A percentile compares a stretch with the other conserved stretches of the same genome.
Evolutionary conservation across 192 early-diverging fungal species (phyloP).

Genomic region (Coemansia nantahalensis): DNA sequence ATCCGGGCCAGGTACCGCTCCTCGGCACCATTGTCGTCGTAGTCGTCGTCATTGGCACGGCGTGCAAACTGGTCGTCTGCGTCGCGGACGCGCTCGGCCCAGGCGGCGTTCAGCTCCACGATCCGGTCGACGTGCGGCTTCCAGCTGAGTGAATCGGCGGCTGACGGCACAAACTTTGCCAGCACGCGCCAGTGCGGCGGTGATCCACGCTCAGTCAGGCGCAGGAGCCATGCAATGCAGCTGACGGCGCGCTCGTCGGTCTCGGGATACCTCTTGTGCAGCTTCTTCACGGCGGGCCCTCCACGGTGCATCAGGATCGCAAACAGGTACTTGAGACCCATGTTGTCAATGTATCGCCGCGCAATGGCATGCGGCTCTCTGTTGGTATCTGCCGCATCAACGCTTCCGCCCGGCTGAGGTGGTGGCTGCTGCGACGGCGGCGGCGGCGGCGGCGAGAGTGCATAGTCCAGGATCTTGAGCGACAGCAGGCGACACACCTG

Average conservation of each 20-base stretch:
- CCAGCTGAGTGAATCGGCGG: constrained; percentile 57
- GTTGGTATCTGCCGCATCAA: not conserved
- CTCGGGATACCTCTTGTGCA: constrained; percentile 75
- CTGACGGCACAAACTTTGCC: constrained; percentile 69
- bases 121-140: constrained; percentile 82
- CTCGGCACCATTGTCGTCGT: constrained; percentile 61
- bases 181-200: constrained; percentile 69
- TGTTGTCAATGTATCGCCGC: constrained; percentile 74
- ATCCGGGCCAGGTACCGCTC: constrained; percentile 67
- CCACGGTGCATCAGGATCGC: constrained; percentile 79
- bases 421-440: not conserved
- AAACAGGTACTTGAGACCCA: constrained; percentile 84
- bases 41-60: constrained; percentile 56
- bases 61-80: constrained; percentile 56
- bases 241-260: constrained; percentile 83
- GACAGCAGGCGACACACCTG: constrained; percentile 73
- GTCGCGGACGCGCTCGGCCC: constrained; percentile 59
- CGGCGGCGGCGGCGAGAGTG: constrained; percentile 53
- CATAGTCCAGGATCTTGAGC: constrained; percentile 84
- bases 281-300: constrained; percentile 70
- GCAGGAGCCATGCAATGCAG: constrained; percentile 78
- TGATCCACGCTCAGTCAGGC: constrained; percentile 58
- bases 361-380: constrained; percentile 54
- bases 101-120: constrained; percentile 70
- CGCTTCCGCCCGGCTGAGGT: not conserved